Evolutionary conservation across 192 early-diverging fungal genomes (phyloP), one percentile per base, ranked within the genome.

Genomic region (Mortierella hygrophila): DNA sequence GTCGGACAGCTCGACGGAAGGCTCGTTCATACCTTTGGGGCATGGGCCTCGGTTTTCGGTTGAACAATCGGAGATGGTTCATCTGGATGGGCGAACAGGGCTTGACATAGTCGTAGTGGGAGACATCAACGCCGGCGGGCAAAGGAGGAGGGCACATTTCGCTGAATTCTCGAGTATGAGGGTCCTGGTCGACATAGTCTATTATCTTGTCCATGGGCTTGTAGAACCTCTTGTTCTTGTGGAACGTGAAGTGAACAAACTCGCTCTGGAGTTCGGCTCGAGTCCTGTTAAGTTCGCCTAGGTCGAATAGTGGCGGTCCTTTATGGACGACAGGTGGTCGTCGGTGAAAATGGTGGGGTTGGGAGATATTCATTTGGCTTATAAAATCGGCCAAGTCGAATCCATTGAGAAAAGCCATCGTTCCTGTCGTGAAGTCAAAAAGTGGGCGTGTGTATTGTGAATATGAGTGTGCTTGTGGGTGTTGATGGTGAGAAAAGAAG

Each of bases 11-110:
- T 0, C 75, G 74, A 6, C 74, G 73, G 40, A 85, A 85, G 2
- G 78, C 63, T 4, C 4, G 6, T 18, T 74, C 18, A 52, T 75
- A 85, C 37, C 68, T 38, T 11, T 13, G 3, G 26, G 83, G 83
- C 73, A 85, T 72, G 16, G 21, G 8, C 4, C 78, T 55, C 0
- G 83, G 57, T 5, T 6, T 20, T 9, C 83, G 78, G 35, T 85
- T 80, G 29, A 85, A 85, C 7, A 85, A 68, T 15, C 63, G 20
- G 5, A 85, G 60, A 13, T 85, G 83, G 9, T 77, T 85, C 83
- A 85, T 85, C 49, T 85, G 78, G 6, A 85, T 76, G 2, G 54
- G 68, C 0, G 75, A 72, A 23, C 78, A 80, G 0, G 83, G 32
- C 21, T 85, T 70, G 41, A 80, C 75, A 26, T 80, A 85, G 4